Conservation (phyloP, 2,329 filamentous ascomycete genomes). For the Colletotrichum tropicale region DNA sequence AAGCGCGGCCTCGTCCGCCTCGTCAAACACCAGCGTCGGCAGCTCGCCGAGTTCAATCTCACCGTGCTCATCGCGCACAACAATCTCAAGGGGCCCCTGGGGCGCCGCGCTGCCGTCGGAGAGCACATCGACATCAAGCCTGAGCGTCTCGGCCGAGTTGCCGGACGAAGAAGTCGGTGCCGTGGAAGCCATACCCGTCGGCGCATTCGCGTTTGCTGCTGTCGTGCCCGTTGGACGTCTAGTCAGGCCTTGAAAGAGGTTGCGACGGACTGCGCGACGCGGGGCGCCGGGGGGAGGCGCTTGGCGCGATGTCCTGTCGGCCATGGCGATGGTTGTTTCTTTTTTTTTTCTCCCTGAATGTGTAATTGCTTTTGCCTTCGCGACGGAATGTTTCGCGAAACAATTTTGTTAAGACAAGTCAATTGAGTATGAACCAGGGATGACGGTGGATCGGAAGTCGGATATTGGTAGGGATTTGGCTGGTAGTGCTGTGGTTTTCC, state of each 20-base stretch:
- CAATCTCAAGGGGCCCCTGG: conserved; percentile 52
- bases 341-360: conserved; percentile 39
- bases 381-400: neutral
- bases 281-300: conserved; percentile 11
- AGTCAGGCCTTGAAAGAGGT: conserved; percentile 65
- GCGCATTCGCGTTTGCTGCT: neutral
- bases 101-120: conserved; percentile 31
- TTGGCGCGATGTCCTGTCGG: conserved; percentile 8
- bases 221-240: conserved; percentile 48
- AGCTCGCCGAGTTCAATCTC: conserved; percentile 66
- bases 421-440: neutral
- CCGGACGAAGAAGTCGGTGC: conserved; percentile 22
- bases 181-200: conserved; percentile 20
- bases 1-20: conserved; percentile 58
- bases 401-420: neutral
- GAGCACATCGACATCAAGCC: conserved; percentile 50
- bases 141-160: conserved; percentile 49
- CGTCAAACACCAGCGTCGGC: conserved; percentile 56
- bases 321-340: neutral
- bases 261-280: conserved; percentile 46
- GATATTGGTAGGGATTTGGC: neutral
- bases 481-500: neutral
- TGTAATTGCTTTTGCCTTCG: neutral
- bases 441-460: neutral
- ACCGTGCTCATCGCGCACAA: conserved; percentile 66